Base-by-base conservation (phyloP, 2,329 filamentous ascomycete genomes). In the Talaromyces sp. region DNA sequence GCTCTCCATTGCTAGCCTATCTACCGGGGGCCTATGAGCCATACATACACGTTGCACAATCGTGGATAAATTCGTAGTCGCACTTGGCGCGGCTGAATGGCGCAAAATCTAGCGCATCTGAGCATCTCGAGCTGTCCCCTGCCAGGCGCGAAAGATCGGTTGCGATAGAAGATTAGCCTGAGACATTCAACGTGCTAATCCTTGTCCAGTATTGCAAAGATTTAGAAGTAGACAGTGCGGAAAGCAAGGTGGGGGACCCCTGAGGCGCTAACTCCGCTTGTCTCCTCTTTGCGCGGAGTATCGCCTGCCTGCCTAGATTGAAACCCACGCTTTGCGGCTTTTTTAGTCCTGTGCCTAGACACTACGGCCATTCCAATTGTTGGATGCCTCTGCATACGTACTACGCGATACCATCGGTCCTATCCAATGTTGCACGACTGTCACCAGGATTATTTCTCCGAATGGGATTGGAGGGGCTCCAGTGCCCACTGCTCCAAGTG, bases 1-100 rank as follows among this genome's bases (percentile, higher is more conserved):
- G n/a, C 31, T 56, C 9, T 24, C n/a, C 33, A 54, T 14, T 33
- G 3, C 33, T 11, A 13, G 31, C 16, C n/a, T 13, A 10, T 54
- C 19, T 37, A 37, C 22, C 39, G 31, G 31, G 5, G 11, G 27
- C 13, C 9, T 10, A 47, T n/a, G 19, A 9, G 45, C 43, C 45
- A 37, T 37, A 62, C 49, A 62, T 59, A 65, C 16, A 56, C 58
- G 64, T 58, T 31, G 62, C 62, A 62, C 45, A 60, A 2, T 64
- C 69, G 68, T 66, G 41, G 14, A 50, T 31, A 43, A 33, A 19
- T 13, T 31, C 39, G 50, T 59, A 59, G 16, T 59, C 57, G 57
- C 57, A 43, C 27, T 27, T n/a, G 57, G 39, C 39, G 39, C 57
- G 57, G 57, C 57, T 60, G 39, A 39, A 50, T 37, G 45, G 37